Evolutionary conservation across 441 rosid genomes (phyloP), one percentile per base, ranked within the genome.

Genomic region (Bruguiera hainesii): DNA sequence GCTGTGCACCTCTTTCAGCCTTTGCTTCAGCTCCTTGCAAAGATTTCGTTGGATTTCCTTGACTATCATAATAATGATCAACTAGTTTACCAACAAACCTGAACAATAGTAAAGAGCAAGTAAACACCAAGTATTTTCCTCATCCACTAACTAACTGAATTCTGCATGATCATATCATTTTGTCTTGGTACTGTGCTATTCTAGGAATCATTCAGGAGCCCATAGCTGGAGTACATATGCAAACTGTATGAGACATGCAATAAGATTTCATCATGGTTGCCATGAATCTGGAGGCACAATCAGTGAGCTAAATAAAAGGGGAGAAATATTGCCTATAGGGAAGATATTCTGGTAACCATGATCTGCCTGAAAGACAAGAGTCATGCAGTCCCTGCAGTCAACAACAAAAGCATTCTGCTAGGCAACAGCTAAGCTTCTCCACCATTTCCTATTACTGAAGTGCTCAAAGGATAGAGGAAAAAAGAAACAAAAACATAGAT

Each of bases 1-100:
- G 93, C 66, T 91, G 98, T 11, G 87, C 89, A 55, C 96, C 96
- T 84, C 96, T 85, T 37, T 87, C 84, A 68, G 97, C 91, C 76
- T 89, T 91, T 60, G 96, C 97, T 84, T 91, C 95, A 35, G 71
- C 96, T 75, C 95, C 93, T 83, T 90, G 90, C 66, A 93, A 76
- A 62, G 80, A 81, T 75, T 90, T 93, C n/a, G 97, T 86, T 18
- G 97, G 86, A 75, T 86, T 89, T 56, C 98, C 97, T 56, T 79
- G 75, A 71, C 76, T 75, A 77, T 93, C 89, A 57, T 93, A 87
- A 74, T 89, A 93, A 68, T 82, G 89, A 48, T 96, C 97, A 69
- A 90, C 84, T 71, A 93, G 84, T 78, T 82, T 93, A 65, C 97
- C 98, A 56, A 82, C 89, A 73, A 76, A 89, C 70, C 98, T 93